A percentile compares a stretch with the other conserved stretches of the same genome.
Conservation (phyloP, 2,329 filamentous ascomycete species). For the Grosmannia huntii region DNA sequence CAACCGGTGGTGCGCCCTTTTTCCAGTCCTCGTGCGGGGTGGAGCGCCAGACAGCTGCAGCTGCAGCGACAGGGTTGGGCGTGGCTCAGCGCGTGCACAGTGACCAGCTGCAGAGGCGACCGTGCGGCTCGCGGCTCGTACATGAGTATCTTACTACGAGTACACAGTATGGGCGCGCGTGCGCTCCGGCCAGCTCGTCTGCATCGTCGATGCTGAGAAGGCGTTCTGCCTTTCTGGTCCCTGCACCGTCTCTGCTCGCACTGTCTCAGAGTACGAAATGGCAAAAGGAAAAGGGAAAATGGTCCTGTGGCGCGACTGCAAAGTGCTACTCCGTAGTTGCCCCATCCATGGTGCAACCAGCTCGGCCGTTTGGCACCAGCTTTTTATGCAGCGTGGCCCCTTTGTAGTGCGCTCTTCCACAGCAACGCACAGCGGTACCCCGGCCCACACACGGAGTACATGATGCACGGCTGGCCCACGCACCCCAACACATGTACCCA, state of each 20-base stretch:
- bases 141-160: too few relatives aligned
- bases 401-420: not conserved
- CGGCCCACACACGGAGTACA: not conserved
- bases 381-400: not conserved
- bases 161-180: too few relatives aligned
- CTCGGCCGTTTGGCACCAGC: not conserved
- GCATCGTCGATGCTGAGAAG: too few relatives aligned
- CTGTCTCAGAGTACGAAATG: not conserved
- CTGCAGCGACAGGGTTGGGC: not conserved
- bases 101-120: not conserved
- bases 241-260: not conserved
- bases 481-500: not conserved
- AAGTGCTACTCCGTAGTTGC: not conserved
- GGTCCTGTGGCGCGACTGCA: not conserved
- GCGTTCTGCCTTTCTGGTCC: too few relatives aligned
- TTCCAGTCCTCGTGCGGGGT: not conserved
- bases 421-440: not conserved
- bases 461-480: not conserved
- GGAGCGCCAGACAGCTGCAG: not conserved
- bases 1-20: not conserved
- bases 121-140: not conserved
- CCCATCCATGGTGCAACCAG: not conserved
- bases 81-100: not conserved
- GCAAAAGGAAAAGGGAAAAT: not conserved
- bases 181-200: too few relatives aligned